Conservation (phyloP, 768 basidiomycete genomes). For the Leccinum incarnatum region DNA sequence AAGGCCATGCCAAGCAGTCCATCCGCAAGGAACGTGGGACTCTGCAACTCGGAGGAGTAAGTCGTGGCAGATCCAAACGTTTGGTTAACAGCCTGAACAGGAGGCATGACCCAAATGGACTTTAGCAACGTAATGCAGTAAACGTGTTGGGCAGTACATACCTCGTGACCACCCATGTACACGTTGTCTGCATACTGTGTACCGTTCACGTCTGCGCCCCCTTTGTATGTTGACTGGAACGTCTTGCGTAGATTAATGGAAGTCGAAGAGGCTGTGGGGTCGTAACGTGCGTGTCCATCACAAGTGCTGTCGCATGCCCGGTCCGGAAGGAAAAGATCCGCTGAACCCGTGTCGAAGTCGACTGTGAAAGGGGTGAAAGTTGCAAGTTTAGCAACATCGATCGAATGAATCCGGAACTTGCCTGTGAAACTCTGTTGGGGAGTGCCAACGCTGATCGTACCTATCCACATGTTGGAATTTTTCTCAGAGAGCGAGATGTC, state of each 20-base stretch:
- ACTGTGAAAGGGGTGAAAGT: conserved; percentile 29
- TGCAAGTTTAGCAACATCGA: not conserved
- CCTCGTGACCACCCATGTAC: conserved; percentile 36
- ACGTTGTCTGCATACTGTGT: conserved; percentile 44
- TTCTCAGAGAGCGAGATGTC: conserved; percentile 37
- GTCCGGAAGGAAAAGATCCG: conserved; percentile 45
- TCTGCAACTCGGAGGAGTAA: conserved; percentile 34
- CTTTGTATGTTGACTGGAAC: conserved; percentile 37
- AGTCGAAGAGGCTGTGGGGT: conserved; percentile 30
- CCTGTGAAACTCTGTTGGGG: conserved; percentile 44
- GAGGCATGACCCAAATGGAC: not conserved
- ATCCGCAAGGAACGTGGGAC: conserved; percentile 31
- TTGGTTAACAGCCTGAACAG: conserved; percentile 37
- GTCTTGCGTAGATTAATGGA: conserved; percentile 23
- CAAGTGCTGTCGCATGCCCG: conserved; percentile 31
- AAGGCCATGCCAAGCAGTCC: conserved; percentile 47
- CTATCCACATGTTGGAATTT: conserved; percentile 43
- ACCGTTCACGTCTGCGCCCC: conserved; percentile 39
- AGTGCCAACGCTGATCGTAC: conserved; percentile 45
- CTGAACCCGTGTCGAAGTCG: conserved; percentile 53
- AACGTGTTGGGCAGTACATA: conserved; percentile 17
- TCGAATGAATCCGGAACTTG: conserved; percentile 13
- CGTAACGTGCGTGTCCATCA: conserved; percentile 30
- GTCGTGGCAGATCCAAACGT: conserved; percentile 42
- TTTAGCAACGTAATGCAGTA: conserved; percentile 6